Conservation (phyloP, 768 basidiomycete species). For the Suillus clintonianus region DNA sequence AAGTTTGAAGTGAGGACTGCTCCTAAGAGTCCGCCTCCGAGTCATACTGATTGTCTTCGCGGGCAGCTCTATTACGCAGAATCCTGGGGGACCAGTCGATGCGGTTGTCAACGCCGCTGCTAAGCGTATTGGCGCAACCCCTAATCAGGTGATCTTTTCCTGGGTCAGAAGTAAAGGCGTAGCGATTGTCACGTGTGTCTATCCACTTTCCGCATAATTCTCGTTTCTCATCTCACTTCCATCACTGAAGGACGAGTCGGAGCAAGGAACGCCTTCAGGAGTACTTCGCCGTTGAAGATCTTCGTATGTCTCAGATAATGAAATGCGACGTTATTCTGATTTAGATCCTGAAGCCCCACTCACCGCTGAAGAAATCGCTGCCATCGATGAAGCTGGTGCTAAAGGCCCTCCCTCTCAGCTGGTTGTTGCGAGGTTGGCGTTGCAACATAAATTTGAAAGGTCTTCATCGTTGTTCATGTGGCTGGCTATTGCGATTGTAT, state of each 20-base stretch:
- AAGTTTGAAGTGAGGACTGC: constrained; percentile 53
- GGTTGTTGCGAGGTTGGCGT: background rate
- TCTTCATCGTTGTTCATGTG: background rate
- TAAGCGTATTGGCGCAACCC: constrained; percentile 51
- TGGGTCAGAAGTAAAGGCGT: constrained; percentile 72
- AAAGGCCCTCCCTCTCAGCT: constrained; percentile 44
- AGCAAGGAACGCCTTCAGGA: constrained; percentile 62
- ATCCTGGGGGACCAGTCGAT: constrained; percentile 69
- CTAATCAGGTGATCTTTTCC: constrained; percentile 65
- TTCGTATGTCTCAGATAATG: constrained; percentile 36
- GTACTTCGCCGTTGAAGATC: constrained; percentile 67
- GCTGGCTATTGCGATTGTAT: background rate
- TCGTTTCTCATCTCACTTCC: constrained; percentile 4
- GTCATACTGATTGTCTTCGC: background rate
- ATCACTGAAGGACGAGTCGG: constrained; percentile 52
- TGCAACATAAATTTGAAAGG: background rate
- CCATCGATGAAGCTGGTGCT: constrained; percentile 64
- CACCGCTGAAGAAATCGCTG: constrained; percentile 57
- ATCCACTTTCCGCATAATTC: background rate
- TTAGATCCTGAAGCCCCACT: constrained; percentile 43
- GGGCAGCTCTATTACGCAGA: constrained; percentile 55
- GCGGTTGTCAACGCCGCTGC: constrained; percentile 53
- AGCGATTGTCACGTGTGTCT: constrained; percentile 63
- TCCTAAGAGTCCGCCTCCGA: constrained; percentile 16
- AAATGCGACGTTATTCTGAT: background rate